These are phyloP conservation scores for Sphaerosporella brunnea DNA, from an alignment of 495 filamentous ascomycete genomes.

Conservation along the genomic window DNA sequence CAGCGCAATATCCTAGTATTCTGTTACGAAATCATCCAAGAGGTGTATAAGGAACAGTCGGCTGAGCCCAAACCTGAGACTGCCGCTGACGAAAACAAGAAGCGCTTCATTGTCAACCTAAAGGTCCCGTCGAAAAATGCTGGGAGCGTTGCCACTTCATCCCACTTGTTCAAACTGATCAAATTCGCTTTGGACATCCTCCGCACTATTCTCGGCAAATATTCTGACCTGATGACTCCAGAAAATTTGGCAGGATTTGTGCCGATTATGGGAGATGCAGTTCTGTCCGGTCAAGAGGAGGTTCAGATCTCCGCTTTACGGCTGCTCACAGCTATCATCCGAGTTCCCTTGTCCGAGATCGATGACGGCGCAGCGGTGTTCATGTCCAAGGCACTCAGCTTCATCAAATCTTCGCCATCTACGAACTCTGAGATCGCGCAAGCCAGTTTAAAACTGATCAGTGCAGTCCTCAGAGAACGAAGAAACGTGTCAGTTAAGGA, in stretches of 20 bases:
- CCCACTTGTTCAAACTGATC: conserved; percentile 64
- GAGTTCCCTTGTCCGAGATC: conserved; percentile 56
- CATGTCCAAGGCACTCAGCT: conserved; percentile 61
- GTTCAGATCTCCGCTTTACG: conserved; percentile 71
- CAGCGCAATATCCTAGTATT: conserved; percentile 70
- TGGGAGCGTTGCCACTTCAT: conserved; percentile 45
- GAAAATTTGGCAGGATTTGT: conserved; percentile 67
- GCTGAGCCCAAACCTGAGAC: conserved; percentile 28
- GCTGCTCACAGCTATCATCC: conserved; percentile 65
- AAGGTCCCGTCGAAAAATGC: conserved; percentile 54
- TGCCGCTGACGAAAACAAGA: conserved; percentile 42
- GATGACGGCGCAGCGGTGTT: conserved; percentile 57
- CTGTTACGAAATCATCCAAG: conserved; percentile 81
- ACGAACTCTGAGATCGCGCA: conserved; percentile 68
- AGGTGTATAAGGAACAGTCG: conserved; percentile 42
- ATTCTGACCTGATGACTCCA: conserved; percentile 57
- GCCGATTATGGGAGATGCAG: conserved; percentile 69
- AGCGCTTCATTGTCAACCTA: conserved; percentile 56
- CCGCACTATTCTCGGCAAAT: conserved; percentile 61
- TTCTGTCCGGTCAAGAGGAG: conserved; percentile 71
- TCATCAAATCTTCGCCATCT: conserved; percentile 55
- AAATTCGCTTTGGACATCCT: conserved; percentile 76
- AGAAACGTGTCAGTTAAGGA: conserved; percentile 58
- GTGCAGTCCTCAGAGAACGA: conserved; percentile 68
- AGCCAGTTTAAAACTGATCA: conserved; percentile 69